Percentiles rank a stretch among this genome's conserved stretches.
Evolutionary conservation across 148 eudicot species (phyloP).

Genomic region (Nepenthes gracilis): DNA sequence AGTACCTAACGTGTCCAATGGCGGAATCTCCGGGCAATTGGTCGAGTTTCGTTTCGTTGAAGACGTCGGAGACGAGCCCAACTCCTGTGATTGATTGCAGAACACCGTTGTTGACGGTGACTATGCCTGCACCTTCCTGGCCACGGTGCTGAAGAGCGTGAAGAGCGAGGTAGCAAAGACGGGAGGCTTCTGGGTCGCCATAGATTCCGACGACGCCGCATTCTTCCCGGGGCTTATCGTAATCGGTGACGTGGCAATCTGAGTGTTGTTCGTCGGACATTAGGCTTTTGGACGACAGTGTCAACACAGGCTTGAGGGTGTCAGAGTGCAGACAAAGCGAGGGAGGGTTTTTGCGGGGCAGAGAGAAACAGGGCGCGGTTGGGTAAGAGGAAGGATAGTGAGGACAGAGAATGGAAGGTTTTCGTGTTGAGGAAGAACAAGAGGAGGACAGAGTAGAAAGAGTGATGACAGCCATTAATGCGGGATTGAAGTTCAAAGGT

Average conservation of each 20-base stretch:
- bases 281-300: too few relatives aligned
- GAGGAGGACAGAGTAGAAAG: too few relatives aligned
- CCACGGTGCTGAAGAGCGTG: conserved; percentile 66
- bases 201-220: conserved; percentile 16
- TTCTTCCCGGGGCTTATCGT: conserved; percentile 7
- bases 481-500: too few relatives aligned
- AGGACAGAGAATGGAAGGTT: too few relatives aligned
- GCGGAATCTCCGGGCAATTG: conserved; percentile 39
- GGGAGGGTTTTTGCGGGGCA: too few relatives aligned
- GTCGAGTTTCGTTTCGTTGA: conserved; percentile 34
- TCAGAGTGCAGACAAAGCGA: too few relatives aligned
- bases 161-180: conserved; percentile 26
- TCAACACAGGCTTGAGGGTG: too few relatives aligned
- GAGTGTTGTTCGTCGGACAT: too few relatives aligned
- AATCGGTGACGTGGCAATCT: neutral
- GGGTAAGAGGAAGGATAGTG: too few relatives aligned
- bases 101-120: conserved; percentile 23
- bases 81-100: conserved; percentile 41
- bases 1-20: conserved; percentile 51
- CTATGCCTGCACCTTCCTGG: conserved; percentile 61
- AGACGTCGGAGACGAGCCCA: conserved; percentile 43
- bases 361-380: too few relatives aligned
- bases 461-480: too few relatives aligned
- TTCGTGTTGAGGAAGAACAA: too few relatives aligned
- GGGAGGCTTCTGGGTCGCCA: conserved; percentile 8